These are phyloP conservation scores for Cercophora samala DNA, from an alignment of 495 filamentous ascomycete genomes.

Conservation along the genomic window DNA sequence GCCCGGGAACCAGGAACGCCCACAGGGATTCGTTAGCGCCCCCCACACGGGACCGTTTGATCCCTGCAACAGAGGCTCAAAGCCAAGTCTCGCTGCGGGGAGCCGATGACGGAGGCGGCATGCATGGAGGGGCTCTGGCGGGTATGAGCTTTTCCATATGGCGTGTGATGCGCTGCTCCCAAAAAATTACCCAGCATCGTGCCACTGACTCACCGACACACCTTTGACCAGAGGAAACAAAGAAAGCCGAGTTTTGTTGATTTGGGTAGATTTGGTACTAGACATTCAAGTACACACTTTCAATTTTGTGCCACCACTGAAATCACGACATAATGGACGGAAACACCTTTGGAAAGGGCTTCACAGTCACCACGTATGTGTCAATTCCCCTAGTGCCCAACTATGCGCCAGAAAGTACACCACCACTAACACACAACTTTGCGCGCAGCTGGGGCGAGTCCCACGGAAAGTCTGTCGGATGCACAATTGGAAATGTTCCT, in stretches of 20 bases:
- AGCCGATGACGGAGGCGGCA: constrained; percentile 23
- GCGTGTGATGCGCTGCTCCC: not conserved
- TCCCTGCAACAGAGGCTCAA: not conserved
- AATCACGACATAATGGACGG: constrained; percentile 42
- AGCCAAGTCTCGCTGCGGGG: constrained; percentile 11
- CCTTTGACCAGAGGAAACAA: not conserved
- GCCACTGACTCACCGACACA: constrained; percentile 13
- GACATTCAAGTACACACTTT: not conserved
- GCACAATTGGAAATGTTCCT: constrained; percentile 83
- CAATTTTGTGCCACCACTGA: not conserved
- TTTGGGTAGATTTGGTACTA: not conserved
- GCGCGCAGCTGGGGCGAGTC: constrained; percentile 75
- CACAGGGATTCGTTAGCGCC: constrained; percentile 1
- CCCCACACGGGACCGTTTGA: constrained; percentile 1
- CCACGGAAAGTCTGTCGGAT: constrained; percentile 86
- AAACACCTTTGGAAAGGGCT: constrained; percentile 90
- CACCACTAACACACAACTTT: constrained; percentile 16
- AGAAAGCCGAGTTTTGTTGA: not conserved
- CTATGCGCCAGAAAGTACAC: not conserved
- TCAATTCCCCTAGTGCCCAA: not conserved
- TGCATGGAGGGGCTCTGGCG: constrained; percentile 18
- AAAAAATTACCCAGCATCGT: constrained; percentile 8
- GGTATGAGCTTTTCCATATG: constrained; percentile 19
- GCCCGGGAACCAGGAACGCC: not conserved
- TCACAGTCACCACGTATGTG: constrained; percentile 79